Conservation (phyloP, 148 eudicot species). For the Vaccinium myrtillus region DNA sequence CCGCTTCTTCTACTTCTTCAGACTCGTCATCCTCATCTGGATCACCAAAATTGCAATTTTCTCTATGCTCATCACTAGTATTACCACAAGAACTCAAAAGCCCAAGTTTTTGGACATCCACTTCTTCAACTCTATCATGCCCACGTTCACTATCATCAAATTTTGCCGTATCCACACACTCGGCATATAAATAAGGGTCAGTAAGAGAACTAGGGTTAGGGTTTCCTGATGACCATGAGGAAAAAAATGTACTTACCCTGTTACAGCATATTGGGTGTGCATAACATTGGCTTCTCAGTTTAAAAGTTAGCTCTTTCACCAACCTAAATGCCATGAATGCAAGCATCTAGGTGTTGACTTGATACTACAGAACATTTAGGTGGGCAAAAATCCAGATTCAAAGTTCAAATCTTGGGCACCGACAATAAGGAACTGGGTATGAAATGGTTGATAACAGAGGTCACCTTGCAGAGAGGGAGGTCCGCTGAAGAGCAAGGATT, state of each 20-base stretch:
- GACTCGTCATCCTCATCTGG: conserved; percentile 20
- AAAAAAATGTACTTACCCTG: conserved; percentile 9
- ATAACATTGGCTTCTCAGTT: conserved; percentile 3
- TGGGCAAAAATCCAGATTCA: background rate
- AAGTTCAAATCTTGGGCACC: background rate
- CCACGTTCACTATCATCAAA: conserved; percentile 17
- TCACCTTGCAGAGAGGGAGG: background rate
- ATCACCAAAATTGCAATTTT: conserved; percentile 12
- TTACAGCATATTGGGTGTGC: background rate
- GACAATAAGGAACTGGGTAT: background rate
- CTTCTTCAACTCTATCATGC: conserved; percentile 7
- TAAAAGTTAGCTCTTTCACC: conserved; percentile 10
- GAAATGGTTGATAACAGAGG: background rate
- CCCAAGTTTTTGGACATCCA: conserved; percentile 20
- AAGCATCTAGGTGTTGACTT: background rate
- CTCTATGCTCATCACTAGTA: background rate
- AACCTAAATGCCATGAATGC: conserved; percentile 18
- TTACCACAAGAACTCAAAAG: conserved; percentile 19
- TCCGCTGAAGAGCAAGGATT: background rate
- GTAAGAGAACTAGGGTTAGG: conserved; percentile 15
- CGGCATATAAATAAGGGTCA: conserved; percentile 1
- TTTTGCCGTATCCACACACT: conserved; percentile 11
- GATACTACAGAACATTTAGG: background rate
- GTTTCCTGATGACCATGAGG: conserved; percentile 16
- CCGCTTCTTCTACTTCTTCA: conserved; percentile 20